phyloP scores from a whole-genome alignment of 2,329 filamentous ascomycete species.

The Cladosporium sphaerospermum region DNA sequence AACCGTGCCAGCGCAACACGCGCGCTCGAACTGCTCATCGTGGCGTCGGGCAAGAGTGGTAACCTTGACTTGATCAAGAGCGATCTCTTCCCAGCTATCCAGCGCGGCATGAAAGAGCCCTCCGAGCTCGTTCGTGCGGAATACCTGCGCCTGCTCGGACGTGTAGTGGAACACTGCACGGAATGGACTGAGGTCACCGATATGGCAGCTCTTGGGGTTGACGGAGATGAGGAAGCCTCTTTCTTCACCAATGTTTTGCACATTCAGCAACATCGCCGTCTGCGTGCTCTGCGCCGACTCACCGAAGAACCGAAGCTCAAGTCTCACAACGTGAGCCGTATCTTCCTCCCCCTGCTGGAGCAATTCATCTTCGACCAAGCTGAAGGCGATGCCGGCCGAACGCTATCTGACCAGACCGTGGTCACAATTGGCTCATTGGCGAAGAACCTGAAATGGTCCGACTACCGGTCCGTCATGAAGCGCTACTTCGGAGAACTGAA shows the following conservation, averaged over 20 bases:
- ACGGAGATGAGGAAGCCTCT: conserved; percentile 69
- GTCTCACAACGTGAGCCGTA: conserved; percentile 73
- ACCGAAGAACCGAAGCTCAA: conserved; percentile 64
- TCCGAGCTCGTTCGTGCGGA: conserved; percentile 84
- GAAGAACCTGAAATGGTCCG: conserved; percentile 77
- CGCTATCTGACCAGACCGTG: conserved; percentile 80
- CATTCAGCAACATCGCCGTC: conserved; percentile 77
- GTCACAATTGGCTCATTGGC: conserved; percentile 69
- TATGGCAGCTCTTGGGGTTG: conserved; percentile 63
- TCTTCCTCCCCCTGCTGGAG: conserved; percentile 86
- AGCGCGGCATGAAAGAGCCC: conserved; percentile 51
- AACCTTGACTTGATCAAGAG: conserved; percentile 48
- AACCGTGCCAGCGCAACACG: conserved; percentile 79
- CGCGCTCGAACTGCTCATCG: conserved; percentile 68
- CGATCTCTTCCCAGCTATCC: conserved; percentile 30
- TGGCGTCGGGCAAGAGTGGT: conserved; percentile 35
- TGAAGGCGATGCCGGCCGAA: conserved; percentile 71
- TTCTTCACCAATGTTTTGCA: conserved; percentile 93
- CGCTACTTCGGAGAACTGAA: conserved; percentile 78
- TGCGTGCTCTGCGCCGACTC: conserved; percentile 75
- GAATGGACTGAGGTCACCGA: conserved; percentile 67
- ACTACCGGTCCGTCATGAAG: conserved; percentile 78
- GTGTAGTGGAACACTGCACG: conserved; percentile 65
- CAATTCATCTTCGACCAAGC: conserved; percentile 85
- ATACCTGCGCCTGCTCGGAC: conserved; percentile 71